These are phyloP conservation scores for Backusella macrospora DNA, from an alignment of 192 early-diverging fungal species.

Conservation along the genomic window DNA sequence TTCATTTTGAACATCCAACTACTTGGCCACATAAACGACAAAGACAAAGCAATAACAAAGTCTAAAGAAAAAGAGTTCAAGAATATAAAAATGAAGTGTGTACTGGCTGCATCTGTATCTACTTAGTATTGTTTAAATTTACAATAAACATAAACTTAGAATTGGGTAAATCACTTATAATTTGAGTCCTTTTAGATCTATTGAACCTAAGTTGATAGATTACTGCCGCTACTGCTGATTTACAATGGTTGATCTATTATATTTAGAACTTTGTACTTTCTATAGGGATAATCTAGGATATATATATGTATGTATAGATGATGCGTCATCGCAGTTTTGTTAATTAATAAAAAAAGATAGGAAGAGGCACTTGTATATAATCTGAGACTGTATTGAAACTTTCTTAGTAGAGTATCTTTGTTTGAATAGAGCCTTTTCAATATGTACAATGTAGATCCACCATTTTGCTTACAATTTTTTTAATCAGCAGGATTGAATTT, in stretches of 20 bases:
- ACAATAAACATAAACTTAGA: slow-evolving; percentile 7
- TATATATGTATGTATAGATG: slow-evolving; percentile 1
- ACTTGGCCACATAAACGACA: not conserved
- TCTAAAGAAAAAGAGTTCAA: slow-evolving; percentile 12
- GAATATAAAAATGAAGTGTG: slow-evolving; percentile 9
- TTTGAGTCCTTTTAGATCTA: slow-evolving; percentile 9
- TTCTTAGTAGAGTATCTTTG: slow-evolving; percentile 5
- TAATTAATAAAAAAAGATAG: slow-evolving; percentile 8
- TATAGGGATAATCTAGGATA: slow-evolving; percentile 2
- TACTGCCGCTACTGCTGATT: slow-evolving; percentile 12
- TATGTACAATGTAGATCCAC: slow-evolving; percentile 11
- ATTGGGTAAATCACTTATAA: slow-evolving; percentile 1
- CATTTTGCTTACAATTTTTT: slow-evolving; percentile 10
- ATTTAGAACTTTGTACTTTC: slow-evolving; percentile 3
- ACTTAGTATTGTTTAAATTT: slow-evolving; percentile 4
- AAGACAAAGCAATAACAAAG: slow-evolving; percentile 9
- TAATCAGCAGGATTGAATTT: slow-evolving; percentile 19
- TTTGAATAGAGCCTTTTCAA: slow-evolving; percentile 9
- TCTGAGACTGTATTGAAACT: slow-evolving; percentile 4
- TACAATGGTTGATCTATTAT: slow-evolving; percentile 7
- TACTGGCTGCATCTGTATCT: slow-evolving; percentile 10
- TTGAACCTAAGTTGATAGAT: slow-evolving; percentile 9
- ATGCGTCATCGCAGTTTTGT: slow-evolving; percentile 10
- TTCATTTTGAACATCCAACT: slow-evolving; percentile 11
- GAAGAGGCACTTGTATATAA: slow-evolving; percentile 11